Conservation (phyloP, 345 rosid species). For the Erodium maritimum region DNA sequence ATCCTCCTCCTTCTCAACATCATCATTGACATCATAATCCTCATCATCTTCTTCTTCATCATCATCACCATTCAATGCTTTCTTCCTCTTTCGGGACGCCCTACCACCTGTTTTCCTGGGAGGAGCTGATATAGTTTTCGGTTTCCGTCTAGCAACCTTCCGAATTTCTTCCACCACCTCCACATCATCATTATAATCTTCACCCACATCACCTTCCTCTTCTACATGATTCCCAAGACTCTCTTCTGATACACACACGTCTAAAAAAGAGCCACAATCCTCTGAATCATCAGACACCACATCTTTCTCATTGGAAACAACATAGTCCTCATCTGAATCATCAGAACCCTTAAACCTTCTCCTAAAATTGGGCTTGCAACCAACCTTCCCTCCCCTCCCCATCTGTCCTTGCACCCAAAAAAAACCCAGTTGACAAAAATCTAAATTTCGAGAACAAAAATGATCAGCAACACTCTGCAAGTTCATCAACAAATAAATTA, state of each 20-base stretch:
- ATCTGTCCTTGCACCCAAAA: conserved; percentile 31
- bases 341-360: conserved; percentile 50
- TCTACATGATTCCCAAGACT: conserved; percentile 22
- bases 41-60: conserved; percentile 39
- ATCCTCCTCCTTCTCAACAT: conserved; percentile 23
- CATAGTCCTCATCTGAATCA: conserved; percentile 97
- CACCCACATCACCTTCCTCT: conserved; percentile 24
- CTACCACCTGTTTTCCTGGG: no score
- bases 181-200: conserved; percentile 21
- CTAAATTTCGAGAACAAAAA: conserved; percentile 19
- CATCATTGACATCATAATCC: conserved; percentile 28
- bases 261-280: conserved; percentile 36
- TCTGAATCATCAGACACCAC: conserved; percentile 55
- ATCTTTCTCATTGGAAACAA: conserved; percentile 57
- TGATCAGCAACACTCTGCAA: neutral
- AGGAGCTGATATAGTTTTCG: no score
- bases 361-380: conserved; percentile 35
- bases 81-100: conserved; percentile 13
- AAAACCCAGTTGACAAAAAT: conserved; percentile 2
- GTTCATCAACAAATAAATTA: neutral
- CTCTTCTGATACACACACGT: conserved; percentile 47
- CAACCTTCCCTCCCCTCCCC: conserved; percentile 67
- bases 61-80: conserved; percentile 9
- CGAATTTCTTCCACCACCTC: conserved; percentile 23
- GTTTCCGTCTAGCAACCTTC: no score